Evolutionary conservation across 2,329 filamentous ascomycete species (phyloP).

Genomic region (Pseudocercospora musae): DNA sequence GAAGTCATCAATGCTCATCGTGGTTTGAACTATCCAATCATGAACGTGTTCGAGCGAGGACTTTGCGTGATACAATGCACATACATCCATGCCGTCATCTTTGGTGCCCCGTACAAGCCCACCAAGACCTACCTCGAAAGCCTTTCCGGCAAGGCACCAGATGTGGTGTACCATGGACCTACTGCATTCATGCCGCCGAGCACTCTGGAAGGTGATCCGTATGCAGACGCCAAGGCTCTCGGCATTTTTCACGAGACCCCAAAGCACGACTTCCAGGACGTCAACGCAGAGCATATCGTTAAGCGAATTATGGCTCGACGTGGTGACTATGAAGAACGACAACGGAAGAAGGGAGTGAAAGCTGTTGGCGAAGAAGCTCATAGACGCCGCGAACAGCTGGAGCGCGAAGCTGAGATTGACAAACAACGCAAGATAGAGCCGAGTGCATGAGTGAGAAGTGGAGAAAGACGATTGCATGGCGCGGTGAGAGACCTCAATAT

Average conservation of each 20-base stretch:
- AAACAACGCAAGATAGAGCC: background rate
- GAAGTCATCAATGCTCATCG: conserved; percentile 95
- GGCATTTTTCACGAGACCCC: conserved; percentile 80
- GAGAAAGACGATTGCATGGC: background rate
- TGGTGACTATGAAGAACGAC: conserved; percentile 84
- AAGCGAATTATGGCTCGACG: conserved; percentile 83
- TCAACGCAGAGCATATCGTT: conserved; percentile 92
- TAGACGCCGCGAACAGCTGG: conserved; percentile 14
- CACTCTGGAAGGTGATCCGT: conserved; percentile 49
- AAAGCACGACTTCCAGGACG: conserved; percentile 73
- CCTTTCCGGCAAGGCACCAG: conserved; percentile 59
- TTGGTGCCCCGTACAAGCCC: conserved; percentile 85
- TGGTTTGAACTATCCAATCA: conserved; percentile 97
- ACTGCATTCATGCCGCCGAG: conserved; percentile 75
- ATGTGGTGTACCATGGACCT: conserved; percentile 91
- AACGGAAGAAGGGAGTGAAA: conserved; percentile 87
- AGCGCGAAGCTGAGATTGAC: background rate
- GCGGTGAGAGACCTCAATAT: background rate
- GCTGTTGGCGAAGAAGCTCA: conserved; percentile 63
- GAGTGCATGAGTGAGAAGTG: background rate
- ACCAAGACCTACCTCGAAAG: conserved; percentile 72
- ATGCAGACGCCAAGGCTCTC: conserved; percentile 74
- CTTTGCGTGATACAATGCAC: conserved; percentile 94
- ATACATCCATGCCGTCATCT: conserved; percentile 84
- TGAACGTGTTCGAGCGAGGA: conserved; percentile 97